Base-by-base conservation (phyloP, 2,329 filamentous ascomycete species). In the Septoria petroselini region DNA sequence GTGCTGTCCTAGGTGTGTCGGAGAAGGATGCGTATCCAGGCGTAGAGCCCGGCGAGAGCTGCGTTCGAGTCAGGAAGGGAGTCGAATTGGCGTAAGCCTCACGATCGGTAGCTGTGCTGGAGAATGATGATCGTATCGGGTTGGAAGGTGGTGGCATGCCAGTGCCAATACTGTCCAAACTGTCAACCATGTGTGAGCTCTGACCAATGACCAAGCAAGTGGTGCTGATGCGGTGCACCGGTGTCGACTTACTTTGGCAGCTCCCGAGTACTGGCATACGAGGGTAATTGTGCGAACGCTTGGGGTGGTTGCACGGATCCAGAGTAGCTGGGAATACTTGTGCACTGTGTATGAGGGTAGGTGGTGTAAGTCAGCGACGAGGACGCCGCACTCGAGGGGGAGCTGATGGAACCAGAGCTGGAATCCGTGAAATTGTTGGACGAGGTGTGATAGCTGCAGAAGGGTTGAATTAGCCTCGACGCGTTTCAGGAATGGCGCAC, bases 351-450 rank as follows among this genome's bases (percentile, higher is more conserved):
- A 49, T 60, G 53, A 44, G 58, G 62, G 34, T 66, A 68, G 52
- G 52, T 59, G 52, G 60, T 62, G 62, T 67, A 77, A 56, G 71
- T 68, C 58, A 74, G 69, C 40, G 73, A 74, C 23, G 46, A 47
- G 9, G 53, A 53, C 30, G 75, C 77, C 51, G 72, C 69, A 61
- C 72, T 74, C 57, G 76, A 77, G 58, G 73, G 74, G 52, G 74
- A 74, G 60, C 73, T 76, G 59, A 73, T 74, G 57, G 74, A 79
- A 62, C 77, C 78, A 49, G 74, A 76, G 49, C 74, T 77, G 53
- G 78, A 78, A 68, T 81, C 78, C 52, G 79, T 74, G 60, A 79
- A 73, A 58, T 73, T 71, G 62, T 73, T 67, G 53, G 70, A 70
- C 55, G 43, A 47, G 14, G 72, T 61, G 54, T 75, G 71, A 65